Base-by-base conservation (phyloP, 2,329 filamentous ascomycete genomes). In the Aspergillus glaucus region DNA sequence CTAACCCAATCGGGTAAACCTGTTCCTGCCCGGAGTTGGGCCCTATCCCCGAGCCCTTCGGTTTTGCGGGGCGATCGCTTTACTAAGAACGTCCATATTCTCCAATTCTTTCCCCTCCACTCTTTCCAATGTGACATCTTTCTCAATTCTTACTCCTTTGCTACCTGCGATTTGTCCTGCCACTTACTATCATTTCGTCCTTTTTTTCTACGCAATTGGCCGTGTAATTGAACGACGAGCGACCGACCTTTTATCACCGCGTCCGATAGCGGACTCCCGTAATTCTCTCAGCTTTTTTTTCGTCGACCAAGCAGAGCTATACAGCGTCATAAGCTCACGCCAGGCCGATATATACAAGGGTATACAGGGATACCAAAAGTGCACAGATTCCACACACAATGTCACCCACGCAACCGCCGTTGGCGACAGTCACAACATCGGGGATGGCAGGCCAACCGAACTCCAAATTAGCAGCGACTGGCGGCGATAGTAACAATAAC, bases 41-140 rank as follows among this genome's bases (percentile, higher is more conserved):
- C 36, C 30, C 4, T 45, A 45, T 60, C 58, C 56, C 56, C 58
- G 58, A 53, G 50, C 40, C 49, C 48, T 50, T 53, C 52, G 53
- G 46, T 49, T 52, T 49, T 48, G 40, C 44, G 49, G 46, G 51
- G 50, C 45, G 43, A 40, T 21, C 49, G 50, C 48, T 41, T 52
- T 45, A 43, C 41, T 26, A 28, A 26, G 41, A 30, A 43, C 50
- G 45, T 46, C 19, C 26, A 30, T 46, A 50, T 45, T 41, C 49
- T 53, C 45, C 32, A 30, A 30, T 12, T 45, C 48, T 19, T 44
- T 24, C 15, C 44, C 43, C 24, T 45, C 49, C 21, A 22, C 14
- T 26, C 22, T 26, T 15, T 26, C 14, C 2, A 44, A 15, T 19
- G 19, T 42, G 39, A 42, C 24, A 14, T 8, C 26, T 44, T 32